Evolutionary conservation across 306 rosid genomes (phyloP).

Genomic region (Medicago lupulina): DNA sequence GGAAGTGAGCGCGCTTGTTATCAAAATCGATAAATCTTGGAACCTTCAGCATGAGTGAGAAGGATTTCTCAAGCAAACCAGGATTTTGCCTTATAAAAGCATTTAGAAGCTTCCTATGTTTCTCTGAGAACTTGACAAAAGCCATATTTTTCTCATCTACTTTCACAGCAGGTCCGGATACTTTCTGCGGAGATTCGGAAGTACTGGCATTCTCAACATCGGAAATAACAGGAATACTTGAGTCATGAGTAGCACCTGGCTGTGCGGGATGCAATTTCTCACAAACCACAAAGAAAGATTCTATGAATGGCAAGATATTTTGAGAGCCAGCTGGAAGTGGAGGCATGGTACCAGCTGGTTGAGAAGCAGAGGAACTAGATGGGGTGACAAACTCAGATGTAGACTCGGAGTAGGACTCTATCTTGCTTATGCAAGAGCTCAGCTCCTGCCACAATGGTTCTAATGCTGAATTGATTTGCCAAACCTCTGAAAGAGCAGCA

Average conservation of each 20-base stretch:
- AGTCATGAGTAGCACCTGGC: conserved; percentile 71
- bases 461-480: conserved; percentile 85
- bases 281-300: conserved; percentile 97
- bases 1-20: conserved; percentile 94
- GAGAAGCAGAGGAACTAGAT: conserved; percentile 62
- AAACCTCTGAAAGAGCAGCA: conserved; percentile 72
- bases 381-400: conserved; percentile 63
- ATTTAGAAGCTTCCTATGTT: conserved; percentile 91
- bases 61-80: conserved; percentile 93
- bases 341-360: conserved; percentile 76
- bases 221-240: conserved; percentile 60
- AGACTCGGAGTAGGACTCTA: conserved; percentile 86
- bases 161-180: conserved; percentile 59
- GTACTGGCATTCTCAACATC: conserved; percentile 76
- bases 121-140: conserved; percentile 90
- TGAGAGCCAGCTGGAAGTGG: conserved; percentile 98
- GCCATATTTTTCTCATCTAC: conserved; percentile 83
- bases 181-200: conserved; percentile 69
- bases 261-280: conserved; percentile 92
- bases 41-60: conserved; percentile 93
- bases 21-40: conserved; percentile 96
- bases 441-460: conserved; percentile 97
- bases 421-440: conserved; percentile 93
- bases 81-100: conserved; percentile 99
- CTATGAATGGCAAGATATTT: conserved; percentile 94